These are phyloP conservation scores for Polysphondylium violaceum DNA, from an alignment of 78 protist species.

Conservation along the genomic window DNA sequence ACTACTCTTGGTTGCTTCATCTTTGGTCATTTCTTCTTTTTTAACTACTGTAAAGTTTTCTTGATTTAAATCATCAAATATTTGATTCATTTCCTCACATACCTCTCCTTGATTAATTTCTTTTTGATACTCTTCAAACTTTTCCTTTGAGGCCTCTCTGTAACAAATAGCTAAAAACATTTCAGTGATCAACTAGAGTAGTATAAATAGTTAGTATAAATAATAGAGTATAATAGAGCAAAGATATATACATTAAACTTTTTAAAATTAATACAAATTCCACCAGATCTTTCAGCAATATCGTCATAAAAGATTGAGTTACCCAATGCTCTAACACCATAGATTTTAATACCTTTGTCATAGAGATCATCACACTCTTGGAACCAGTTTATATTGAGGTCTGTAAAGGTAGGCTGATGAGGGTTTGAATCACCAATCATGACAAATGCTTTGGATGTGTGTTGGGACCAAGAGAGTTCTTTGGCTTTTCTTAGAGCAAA, in stretches of 20 bases:
- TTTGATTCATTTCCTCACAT: constrained; percentile 31
- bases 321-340: constrained; percentile 78
- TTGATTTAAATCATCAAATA: constrained; percentile 46
- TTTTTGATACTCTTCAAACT: constrained; percentile 42
- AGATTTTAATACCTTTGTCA: constrained; percentile 76
- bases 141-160: constrained; percentile 66
- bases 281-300: constrained; percentile 76
- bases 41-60: constrained; percentile 46
- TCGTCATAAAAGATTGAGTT: constrained; percentile 66
- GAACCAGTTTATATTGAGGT: constrained; percentile 65
- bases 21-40: not conserved
- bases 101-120: constrained; percentile 50
- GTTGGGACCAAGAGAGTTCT: constrained; percentile 57
- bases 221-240: too few species aligned
- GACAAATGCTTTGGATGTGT: constrained; percentile 76
- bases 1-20: too few species aligned
- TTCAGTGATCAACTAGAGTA: constrained; percentile 81
- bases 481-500: constrained; percentile 59
- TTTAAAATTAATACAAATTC: constrained; percentile 66
- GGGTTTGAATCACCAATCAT: constrained; percentile 85
- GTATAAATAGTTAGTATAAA: too few species aligned
- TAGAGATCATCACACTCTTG: constrained; percentile 75
- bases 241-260: too few species aligned
- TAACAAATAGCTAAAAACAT: constrained; percentile 87
- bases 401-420: constrained; percentile 76